Conservation (phyloP, 139 green algal genomes). For the Asterochloris erici region DNA sequence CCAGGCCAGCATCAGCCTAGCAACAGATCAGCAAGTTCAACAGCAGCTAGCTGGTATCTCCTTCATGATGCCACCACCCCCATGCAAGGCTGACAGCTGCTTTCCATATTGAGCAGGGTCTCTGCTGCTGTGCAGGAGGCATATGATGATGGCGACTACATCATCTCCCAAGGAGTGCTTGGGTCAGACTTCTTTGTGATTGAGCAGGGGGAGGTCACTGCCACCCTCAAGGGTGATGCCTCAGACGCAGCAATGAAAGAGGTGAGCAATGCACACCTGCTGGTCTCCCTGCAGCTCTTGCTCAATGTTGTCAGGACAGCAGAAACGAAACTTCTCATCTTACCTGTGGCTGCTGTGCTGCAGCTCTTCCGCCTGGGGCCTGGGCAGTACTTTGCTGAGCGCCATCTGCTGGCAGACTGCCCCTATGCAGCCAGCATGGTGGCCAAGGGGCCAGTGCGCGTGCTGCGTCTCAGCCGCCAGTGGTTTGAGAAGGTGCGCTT, state of each 20-base stretch:
- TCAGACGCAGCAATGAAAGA: no score
- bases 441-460: conserved; percentile 34
- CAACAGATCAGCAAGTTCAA: no score
- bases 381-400: conserved; percentile 72
- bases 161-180: not conserved
- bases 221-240: not conserved
- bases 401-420: conserved; percentile 38
- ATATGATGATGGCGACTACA: conserved; percentile 14
- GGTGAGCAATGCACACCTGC: no score
- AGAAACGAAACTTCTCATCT: not conserved
- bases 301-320: no score
- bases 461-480: conserved; percentile 20
- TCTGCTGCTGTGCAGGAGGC: not conserved
- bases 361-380: conserved; percentile 57
- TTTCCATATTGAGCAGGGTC: not conserved
- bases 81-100: conserved; percentile 21
- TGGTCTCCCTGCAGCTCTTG: no score
- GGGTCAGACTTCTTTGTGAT: conserved; percentile 11
- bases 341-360: conserved; percentile 13
- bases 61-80: no score
- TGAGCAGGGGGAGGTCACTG: not conserved
- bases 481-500: no score
- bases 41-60: no score
- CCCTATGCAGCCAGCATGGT: conserved; percentile 47
- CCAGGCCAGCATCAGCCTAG: no score